Percentiles rank a stretch among this genome's conserved stretches.
Conservation (phyloP, 306 rosid genomes). For the Lathyrus sativus region DNA sequence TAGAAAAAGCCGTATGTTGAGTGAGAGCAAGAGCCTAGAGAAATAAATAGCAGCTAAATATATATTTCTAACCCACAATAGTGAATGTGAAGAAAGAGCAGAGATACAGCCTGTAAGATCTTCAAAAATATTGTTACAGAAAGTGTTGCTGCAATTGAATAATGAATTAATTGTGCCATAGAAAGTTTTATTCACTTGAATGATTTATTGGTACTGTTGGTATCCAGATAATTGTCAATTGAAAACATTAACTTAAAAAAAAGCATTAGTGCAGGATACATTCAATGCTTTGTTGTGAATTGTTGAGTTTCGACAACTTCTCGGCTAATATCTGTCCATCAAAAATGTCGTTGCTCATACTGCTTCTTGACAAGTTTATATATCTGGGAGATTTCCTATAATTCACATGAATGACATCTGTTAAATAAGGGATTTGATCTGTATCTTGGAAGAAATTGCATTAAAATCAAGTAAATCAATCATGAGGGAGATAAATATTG, state of each 20-base stretch:
- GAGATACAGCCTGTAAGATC: background rate
- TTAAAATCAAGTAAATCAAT: slow-evolving; percentile 17
- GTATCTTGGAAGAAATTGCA: slow-evolving; percentile 29
- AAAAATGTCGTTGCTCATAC: slow-evolving; percentile 65
- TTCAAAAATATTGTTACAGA: background rate
- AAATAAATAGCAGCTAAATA: background rate
- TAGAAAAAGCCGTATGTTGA: background rate
- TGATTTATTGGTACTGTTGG: slow-evolving; percentile 3
- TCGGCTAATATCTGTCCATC: slow-evolving; percentile 65
- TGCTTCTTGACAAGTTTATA: slow-evolving; percentile 48
- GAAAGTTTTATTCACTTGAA: slow-evolving; percentile 25
- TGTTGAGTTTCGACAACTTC: slow-evolving; percentile 82
- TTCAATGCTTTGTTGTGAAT: slow-evolving; percentile 88
- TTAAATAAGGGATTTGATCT: slow-evolving; percentile 14
- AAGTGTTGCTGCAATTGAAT: slow-evolving; percentile 1
- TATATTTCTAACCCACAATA: background rate
- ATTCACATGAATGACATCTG: slow-evolving; percentile 14
- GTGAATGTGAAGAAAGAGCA: background rate
- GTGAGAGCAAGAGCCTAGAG: background rate
- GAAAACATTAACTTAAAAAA: background rate
- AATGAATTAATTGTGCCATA: slow-evolving; percentile 5
- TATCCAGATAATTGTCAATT: background rate
- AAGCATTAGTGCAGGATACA: slow-evolving; percentile 61
- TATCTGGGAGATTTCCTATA: slow-evolving; percentile 44
- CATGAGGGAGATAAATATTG: background rate